Percentiles rank a stretch among this genome's conserved stretches.
These are phyloP conservation scores for Santalum album DNA, from an alignment of 164 flowering plant genomes.

Conservation along the genomic window DNA sequence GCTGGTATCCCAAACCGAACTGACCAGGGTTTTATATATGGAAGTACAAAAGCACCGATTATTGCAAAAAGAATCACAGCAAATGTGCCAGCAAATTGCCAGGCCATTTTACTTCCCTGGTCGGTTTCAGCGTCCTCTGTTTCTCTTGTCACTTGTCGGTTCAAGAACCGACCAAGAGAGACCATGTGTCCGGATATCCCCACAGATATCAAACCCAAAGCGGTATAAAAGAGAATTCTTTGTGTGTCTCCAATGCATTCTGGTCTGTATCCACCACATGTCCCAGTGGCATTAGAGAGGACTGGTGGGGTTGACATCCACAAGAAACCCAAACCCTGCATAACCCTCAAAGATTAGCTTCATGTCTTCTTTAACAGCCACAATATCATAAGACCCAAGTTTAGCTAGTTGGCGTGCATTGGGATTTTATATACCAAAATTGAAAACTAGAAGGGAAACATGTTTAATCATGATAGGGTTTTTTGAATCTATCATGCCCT, in stretches of 20 bases:
- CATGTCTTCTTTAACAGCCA: too few species aligned
- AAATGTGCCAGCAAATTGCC: conserved; percentile 2
- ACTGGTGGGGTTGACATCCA: conserved; percentile 35
- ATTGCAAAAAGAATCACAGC: conserved; percentile 12
- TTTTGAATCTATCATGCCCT: too few species aligned
- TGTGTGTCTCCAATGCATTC: conserved; percentile 28
- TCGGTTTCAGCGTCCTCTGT: not conserved
- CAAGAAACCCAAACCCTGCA: conserved; percentile 28
- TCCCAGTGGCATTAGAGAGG: conserved; percentile 11
- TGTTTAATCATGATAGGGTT: too few species aligned
- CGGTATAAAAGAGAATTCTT: conserved; percentile 21
- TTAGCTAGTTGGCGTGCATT: too few species aligned
- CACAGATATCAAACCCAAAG: conserved; percentile 19
- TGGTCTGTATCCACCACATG: conserved; percentile 20
- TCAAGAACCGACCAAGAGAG: conserved; percentile 12
- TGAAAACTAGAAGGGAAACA: too few species aligned
- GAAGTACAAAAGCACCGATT: conserved; percentile 17
- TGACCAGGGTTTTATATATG: conserved; percentile 29
- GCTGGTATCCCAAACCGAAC: conserved; percentile 34
- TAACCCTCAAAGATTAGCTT: not conserved
- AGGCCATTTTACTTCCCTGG: not conserved
- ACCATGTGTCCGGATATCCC: conserved; percentile 26
- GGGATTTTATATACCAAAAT: too few species aligned
- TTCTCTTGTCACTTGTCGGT: conserved; percentile 4
- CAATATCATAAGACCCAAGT: too few species aligned